Evolutionary conservation across 768 basidiomycete genomes (phyloP).

Genomic region (Mycena belliarum): DNA sequence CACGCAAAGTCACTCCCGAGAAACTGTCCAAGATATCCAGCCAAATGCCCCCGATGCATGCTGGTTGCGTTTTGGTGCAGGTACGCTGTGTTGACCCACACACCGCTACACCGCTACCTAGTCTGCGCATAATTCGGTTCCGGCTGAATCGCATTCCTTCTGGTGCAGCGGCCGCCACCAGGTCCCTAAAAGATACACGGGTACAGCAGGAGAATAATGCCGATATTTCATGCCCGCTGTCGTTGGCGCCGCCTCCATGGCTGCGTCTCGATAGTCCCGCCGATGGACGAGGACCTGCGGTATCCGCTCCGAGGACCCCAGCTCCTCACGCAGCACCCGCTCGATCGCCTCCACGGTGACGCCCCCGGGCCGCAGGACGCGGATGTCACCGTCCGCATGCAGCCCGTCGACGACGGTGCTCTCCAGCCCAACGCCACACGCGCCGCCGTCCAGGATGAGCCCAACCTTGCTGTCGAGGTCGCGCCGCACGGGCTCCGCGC

Average conservation of each 20-base stretch:
- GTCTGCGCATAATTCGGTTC: no score
- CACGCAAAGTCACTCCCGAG: no score
- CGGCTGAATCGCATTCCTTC: no score
- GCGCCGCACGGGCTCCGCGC: slow-evolving; percentile 77
- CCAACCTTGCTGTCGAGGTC: slow-evolving; percentile 77
- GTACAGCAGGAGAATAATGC: slow-evolving; percentile 92
- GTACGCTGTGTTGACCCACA: no score
- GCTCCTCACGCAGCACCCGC: slow-evolving; percentile 48
- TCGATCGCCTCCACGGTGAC: slow-evolving; percentile 88
- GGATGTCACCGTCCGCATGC: slow-evolving; percentile 68
- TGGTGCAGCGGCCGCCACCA: slow-evolving; percentile 42
- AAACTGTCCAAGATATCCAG: no score
- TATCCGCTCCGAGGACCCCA: slow-evolving; percentile 29
- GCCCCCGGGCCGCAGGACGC: slow-evolving; percentile 89
- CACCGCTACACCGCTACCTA: no score
- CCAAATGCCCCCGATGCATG: no score
- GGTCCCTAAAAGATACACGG: slow-evolving; percentile 74
- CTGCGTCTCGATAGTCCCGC: slow-evolving; percentile 71
- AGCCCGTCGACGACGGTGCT: slow-evolving; percentile 95
- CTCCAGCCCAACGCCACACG: slow-evolving; percentile 88
- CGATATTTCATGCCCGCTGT: slow-evolving; percentile 99
- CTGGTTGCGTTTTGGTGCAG: no score
- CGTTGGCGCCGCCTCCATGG: slow-evolving; percentile 78
- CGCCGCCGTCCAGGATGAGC: slow-evolving; percentile 89
- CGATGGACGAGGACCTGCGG: slow-evolving; percentile 76